Conservation (phyloP, 768 basidiomycete species). For the Gymnopilus dilepis region DNA sequence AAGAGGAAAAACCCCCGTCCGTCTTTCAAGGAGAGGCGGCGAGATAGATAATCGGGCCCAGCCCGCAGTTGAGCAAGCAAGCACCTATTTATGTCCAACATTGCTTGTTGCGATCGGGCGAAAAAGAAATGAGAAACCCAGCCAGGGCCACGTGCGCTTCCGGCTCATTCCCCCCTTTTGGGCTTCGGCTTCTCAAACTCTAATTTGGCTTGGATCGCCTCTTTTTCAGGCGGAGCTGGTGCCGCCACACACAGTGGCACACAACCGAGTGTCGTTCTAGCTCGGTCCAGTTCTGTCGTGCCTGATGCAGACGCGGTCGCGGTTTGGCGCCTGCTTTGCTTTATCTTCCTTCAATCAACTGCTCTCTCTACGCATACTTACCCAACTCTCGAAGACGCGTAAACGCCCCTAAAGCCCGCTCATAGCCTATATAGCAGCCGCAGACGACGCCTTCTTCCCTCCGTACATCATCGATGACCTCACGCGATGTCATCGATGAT, state of each 20-base stretch:
- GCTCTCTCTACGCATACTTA: no score
- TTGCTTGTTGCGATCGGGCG: constrained; percentile 16
- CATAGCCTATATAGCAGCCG: constrained; percentile 11
- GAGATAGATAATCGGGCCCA: constrained; percentile 23
- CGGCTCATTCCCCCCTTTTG: constrained; percentile 11
- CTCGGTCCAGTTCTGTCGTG: no score
- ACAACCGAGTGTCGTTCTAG: not conserved
- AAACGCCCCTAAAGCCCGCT: not conserved
- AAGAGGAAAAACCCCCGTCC: no score
- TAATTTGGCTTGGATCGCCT: constrained; percentile 15
- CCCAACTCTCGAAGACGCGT: not conserved
- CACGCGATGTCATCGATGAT: constrained; percentile 31
- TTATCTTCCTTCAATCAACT: not conserved
- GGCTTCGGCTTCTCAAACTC: constrained; percentile 19
- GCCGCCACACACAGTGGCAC: no score
- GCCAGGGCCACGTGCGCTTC: constrained; percentile 18
- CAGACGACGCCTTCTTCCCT: constrained; percentile 7
- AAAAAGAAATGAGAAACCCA: no score
- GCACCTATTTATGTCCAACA: constrained; percentile 24
- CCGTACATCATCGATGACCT: constrained; percentile 21
- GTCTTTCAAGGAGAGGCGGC: no score
- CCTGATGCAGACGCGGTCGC: no score
- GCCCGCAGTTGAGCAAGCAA: constrained; percentile 22
- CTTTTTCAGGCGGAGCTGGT: constrained; percentile 13
- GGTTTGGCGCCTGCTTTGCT: no score